Conservation (phyloP, 805 yeast species). For the Barnettozyma wickerhamii region DNA sequence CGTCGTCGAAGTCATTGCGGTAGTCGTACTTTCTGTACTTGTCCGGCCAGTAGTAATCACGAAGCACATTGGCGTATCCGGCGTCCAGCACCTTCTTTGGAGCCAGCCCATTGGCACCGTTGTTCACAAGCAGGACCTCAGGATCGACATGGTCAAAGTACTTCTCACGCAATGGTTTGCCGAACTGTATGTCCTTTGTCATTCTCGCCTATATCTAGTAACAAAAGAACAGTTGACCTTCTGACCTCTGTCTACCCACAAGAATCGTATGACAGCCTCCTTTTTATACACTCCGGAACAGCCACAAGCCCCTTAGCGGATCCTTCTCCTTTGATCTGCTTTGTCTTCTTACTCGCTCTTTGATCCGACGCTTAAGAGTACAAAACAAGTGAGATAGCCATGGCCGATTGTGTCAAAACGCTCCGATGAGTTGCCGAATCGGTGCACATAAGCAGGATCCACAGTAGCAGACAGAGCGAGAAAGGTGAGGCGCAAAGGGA, state of each 20-base stretch:
- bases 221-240: no score
- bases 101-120: constrained; percentile 56
- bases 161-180: constrained; percentile 2
- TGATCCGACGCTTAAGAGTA: not conserved
- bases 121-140: constrained; percentile 44
- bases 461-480: not conserved
- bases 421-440: not conserved
- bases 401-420: not conserved
- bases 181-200: constrained; percentile 4
- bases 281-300: not conserved
- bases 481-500: not conserved
- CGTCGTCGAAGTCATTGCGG: constrained; percentile 25
- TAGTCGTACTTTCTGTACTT: constrained; percentile 31
- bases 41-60: constrained; percentile 42
- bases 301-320: no score
- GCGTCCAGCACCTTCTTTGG: constrained; percentile 43
- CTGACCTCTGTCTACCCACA: no score
- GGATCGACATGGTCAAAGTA: constrained; percentile 36
- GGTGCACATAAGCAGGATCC: not conserved
- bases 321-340: no score
- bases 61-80: constrained; percentile 25
- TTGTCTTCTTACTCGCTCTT: no score
- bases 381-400: not conserved
- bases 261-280: not conserved
- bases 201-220: no score